phyloP scores from a whole-genome alignment of 768 basidiomycete genomes.

The Pholiota molesta region DNA sequence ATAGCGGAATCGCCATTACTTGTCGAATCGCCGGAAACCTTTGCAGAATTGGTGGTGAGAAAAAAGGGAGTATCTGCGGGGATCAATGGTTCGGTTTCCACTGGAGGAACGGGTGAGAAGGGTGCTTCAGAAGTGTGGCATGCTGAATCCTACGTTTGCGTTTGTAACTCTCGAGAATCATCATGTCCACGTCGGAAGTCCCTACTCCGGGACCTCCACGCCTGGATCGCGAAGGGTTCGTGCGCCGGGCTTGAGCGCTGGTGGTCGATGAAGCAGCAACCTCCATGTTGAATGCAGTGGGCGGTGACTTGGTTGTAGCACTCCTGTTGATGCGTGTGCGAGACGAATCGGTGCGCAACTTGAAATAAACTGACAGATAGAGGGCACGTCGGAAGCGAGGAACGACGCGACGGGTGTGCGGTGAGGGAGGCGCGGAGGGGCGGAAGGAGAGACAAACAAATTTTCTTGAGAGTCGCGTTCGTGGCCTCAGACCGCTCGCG shows the following conservation, averaged over 20 bases:
- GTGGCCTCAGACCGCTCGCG: constrained; percentile 8
- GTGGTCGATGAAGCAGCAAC: constrained; percentile 37
- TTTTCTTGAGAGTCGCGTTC: constrained; percentile 16
- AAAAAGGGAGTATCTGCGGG: constrained; percentile 67
- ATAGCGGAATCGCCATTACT: constrained; percentile 31
- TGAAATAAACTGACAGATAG: neutral
- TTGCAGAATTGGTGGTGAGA: constrained; percentile 68
- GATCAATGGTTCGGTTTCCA: constrained; percentile 73
- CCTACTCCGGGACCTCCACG: constrained; percentile 84
- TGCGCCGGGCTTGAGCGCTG: constrained; percentile 55
- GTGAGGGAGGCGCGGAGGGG: neutral
- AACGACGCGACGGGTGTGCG: constrained; percentile 9
- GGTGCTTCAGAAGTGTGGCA: constrained; percentile 12
- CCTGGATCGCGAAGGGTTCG: constrained; percentile 79
- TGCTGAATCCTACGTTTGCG: constrained; percentile 62
- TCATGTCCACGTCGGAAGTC: constrained; percentile 74
- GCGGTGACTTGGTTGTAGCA: neutral
- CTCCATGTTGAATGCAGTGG: constrained; percentile 35
- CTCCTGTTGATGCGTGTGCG: constrained; percentile 5
- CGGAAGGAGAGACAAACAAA: constrained; percentile 11
- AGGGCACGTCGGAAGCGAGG: constrained; percentile 2
- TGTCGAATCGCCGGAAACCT: constrained; percentile 48
- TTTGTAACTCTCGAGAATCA: constrained; percentile 83
- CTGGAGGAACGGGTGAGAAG: constrained; percentile 36
- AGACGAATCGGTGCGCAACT: neutral